Evolutionary conservation across 306 rosid genomes (phyloP).

Genomic region (Quillaja saponaria): DNA sequence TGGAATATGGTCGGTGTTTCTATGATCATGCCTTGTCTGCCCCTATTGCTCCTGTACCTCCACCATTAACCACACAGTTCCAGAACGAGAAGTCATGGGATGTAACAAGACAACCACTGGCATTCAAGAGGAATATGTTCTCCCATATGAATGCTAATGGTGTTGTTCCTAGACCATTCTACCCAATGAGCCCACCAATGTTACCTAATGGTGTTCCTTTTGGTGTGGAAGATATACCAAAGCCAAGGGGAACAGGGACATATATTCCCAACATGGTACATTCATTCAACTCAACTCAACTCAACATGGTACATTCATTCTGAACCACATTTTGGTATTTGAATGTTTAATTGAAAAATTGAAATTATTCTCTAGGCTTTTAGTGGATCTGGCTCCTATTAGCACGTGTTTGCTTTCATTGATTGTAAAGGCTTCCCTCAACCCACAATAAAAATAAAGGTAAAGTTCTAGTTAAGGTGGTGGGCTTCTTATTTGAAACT

Average conservation of each 20-base stretch:
- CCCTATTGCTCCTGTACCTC: conserved; percentile 27
- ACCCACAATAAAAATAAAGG: too few species aligned
- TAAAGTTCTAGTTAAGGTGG: conserved; percentile 13
- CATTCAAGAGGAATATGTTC: conserved; percentile 33
- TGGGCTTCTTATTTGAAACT: conserved; percentile 24
- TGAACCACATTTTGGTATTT: not conserved
- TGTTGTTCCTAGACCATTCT: conserved; percentile 37
- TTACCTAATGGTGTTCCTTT: conserved; percentile 37
- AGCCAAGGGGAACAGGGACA: conserved; percentile 59
- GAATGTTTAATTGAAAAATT: conserved; percentile 6
- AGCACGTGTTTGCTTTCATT: conserved; percentile 9
- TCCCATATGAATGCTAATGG: conserved; percentile 37
- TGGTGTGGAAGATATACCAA: conserved; percentile 45
- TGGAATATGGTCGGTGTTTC: conserved; percentile 34
- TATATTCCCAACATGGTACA: conserved; percentile 57
- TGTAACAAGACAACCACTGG: conserved; percentile 34
- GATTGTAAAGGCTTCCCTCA: too few species aligned
- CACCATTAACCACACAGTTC: conserved; percentile 27
- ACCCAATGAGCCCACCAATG: conserved; percentile 32
- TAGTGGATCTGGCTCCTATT: not conserved
- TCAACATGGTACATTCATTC: too few species aligned
- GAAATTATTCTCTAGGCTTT: not conserved
- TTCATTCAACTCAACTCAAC: conserved; percentile 32
- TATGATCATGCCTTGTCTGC: conserved; percentile 32
- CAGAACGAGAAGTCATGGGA: conserved; percentile 47